Evolutionary conservation across 108 stramenopile species (phyloP).

Genomic region (Pseudonitzschia delicatissima): DNA sequence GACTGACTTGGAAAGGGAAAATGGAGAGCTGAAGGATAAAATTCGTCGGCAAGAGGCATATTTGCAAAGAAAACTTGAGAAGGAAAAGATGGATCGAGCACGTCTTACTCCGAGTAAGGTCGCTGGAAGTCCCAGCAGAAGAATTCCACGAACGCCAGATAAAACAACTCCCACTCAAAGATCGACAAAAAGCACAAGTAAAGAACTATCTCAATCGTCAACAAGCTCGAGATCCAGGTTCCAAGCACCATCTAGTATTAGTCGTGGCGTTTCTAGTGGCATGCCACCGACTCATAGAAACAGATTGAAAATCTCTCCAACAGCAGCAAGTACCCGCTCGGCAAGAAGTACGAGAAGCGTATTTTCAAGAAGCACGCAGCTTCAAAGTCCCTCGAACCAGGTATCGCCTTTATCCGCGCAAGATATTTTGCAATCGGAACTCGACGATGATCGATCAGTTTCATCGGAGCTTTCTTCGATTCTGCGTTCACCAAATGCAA

Average conservation of each 20-base stretch:
- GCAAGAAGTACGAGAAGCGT: not conserved
- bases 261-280: not conserved
- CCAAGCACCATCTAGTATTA: not conserved
- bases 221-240: not conserved
- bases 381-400: not conserved
- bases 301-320: not conserved
- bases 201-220: not conserved
- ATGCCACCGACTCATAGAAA: not conserved
- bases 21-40: constrained; percentile 50
- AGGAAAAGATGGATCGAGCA: constrained; percentile 35
- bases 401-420: not conserved
- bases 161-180: not conserved
- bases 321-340: not conserved
- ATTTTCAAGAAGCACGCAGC: not conserved
- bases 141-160: not conserved
- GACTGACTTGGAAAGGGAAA: constrained; percentile 49
- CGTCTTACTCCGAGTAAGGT: constrained; percentile 4
- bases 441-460: constrained; percentile 2
- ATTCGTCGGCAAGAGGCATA: constrained; percentile 51
- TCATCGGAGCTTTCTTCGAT: constrained; percentile 1
- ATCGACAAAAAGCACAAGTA: not conserved
- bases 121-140: not conserved
- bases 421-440: constrained; percentile 6
- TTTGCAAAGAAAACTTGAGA: constrained; percentile 45
- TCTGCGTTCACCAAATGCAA: not conserved